Percentiles rank a stretch among this genome's conserved stretches.
phyloP scores from a whole-genome alignment of 176 grass and related monocot species.

The Eleusine indica region DNA sequence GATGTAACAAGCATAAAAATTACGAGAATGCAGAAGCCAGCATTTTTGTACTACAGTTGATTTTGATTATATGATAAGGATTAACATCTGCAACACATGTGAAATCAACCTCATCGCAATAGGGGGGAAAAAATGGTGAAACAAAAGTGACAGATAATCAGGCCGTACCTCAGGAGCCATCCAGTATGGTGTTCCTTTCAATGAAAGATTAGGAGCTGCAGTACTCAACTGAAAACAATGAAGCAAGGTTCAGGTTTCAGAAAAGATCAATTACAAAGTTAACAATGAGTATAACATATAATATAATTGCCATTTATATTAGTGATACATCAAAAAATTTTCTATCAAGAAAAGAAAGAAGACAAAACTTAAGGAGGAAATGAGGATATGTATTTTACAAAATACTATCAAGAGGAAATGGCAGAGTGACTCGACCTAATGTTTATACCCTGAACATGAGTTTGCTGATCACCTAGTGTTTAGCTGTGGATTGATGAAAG shows the following conservation, averaged over 20 bases:
- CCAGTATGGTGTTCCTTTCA: conserved; percentile 97
- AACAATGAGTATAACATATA: conserved; percentile 21
- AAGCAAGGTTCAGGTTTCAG: conserved; percentile 23
- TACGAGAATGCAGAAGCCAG: neutral
- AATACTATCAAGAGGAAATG: neutral
- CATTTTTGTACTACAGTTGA: neutral
- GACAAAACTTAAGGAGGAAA: neutral
- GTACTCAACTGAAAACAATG: conserved; percentile 67
- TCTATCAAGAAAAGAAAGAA: neutral
- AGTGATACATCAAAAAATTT: conserved; percentile 1
- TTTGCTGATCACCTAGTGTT: too few relatives aligned
- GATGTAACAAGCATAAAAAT: neutral
- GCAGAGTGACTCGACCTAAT: too few relatives aligned
- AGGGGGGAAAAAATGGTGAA: neutral
- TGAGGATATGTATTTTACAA: neutral
- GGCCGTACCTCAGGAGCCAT: conserved; percentile 92
- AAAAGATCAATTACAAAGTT: conserved; percentile 18
- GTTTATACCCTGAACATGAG: too few relatives aligned
- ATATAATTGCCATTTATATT: conserved; percentile 17
- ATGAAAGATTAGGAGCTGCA: conserved; percentile 77
- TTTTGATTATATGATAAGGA: conserved; percentile 14
- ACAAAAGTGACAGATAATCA: conserved; percentile 30
- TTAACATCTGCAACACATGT: conserved; percentile 19
- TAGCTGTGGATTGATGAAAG: too few relatives aligned
- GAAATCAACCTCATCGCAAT: conserved; percentile 9